Percentiles rank a stretch among this genome's conserved stretches.
Evolutionary conservation across 2,329 filamentous ascomycete species (phyloP).

Genomic region (Aspergillus nomiae): DNA sequence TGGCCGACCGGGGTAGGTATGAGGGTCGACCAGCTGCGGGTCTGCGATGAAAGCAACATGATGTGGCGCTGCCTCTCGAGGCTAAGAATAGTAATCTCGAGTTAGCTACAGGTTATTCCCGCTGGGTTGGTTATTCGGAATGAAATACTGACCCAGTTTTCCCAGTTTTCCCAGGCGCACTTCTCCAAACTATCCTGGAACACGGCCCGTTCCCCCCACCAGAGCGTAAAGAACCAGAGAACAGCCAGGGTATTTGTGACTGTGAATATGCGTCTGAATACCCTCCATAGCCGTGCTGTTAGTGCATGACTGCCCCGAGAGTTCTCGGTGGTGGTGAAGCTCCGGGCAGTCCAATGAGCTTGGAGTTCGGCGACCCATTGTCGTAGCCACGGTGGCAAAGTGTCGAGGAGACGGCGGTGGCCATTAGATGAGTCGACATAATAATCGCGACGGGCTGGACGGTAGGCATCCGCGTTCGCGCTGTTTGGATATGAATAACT

Average conservation of each 20-base stretch:
- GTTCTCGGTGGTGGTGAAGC: slow-evolving; percentile 5
- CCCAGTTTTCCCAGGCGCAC: slow-evolving; percentile 87
- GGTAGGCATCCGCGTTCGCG: slow-evolving; percentile 28
- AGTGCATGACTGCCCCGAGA: slow-evolving; percentile 19
- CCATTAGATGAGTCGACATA: slow-evolving; percentile 15
- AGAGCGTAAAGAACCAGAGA: slow-evolving; percentile 74
- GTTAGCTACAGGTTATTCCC: slow-evolving; percentile 5
- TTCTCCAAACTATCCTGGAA: slow-evolving; percentile 70
- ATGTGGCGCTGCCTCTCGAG: slow-evolving; percentile 75
- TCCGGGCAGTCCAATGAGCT: neutral
- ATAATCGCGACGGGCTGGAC: slow-evolving; percentile 23
- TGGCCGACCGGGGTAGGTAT: slow-evolving; percentile 86
- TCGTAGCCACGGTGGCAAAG: slow-evolving; percentile 22
- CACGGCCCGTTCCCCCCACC: slow-evolving; percentile 82
- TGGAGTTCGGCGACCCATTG: slow-evolving; percentile 26
- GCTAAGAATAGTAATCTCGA: slow-evolving; percentile 53
- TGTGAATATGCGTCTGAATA: slow-evolving; percentile 27
- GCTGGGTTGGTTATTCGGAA: neutral
- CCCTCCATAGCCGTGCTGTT: slow-evolving; percentile 16
- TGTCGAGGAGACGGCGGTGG: slow-evolving; percentile 17
- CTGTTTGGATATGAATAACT: slow-evolving; percentile 37
- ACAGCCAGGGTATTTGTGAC: slow-evolving; percentile 68
- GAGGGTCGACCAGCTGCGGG: slow-evolving; percentile 87
- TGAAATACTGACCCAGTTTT: slow-evolving; percentile 72
- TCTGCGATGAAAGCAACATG: slow-evolving; percentile 83